Percentiles rank a stretch among this genome's conserved stretches.
Evolutionary conservation across 805 yeast genomes (phyloP).

Genomic region (Torulaspora maleeae): DNA sequence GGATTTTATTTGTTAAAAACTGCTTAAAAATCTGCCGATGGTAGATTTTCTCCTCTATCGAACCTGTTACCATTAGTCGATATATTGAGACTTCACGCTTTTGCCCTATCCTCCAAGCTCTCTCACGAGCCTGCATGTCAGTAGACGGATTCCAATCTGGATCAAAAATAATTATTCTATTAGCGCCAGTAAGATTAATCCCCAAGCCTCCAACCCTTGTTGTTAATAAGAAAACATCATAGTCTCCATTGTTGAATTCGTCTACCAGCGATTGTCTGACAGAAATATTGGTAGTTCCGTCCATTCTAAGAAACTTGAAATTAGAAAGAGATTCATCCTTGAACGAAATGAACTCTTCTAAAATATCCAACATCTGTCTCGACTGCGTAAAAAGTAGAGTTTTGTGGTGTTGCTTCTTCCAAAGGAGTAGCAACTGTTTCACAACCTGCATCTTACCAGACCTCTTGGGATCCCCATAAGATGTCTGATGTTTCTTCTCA

Average conservation of each 20-base stretch:
- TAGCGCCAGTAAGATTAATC: conserved; percentile 90
- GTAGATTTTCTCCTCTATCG: conserved; percentile 94
- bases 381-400: conserved; percentile 89
- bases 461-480: conserved; percentile 53
- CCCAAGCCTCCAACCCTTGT: conserved; percentile 97
- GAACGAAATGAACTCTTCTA: conserved; percentile 58
- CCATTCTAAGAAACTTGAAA: conserved; percentile 75
- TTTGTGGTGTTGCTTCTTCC: conserved; percentile 75
- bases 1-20: conserved; percentile 83
- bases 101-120: conserved; percentile 97
- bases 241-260: conserved; percentile 58
- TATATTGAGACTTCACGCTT: conserved; percentile 87
- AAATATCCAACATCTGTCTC: conserved; percentile 84
- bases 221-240: conserved; percentile 71
- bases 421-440: conserved; percentile 62
- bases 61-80: conserved; percentile 87
- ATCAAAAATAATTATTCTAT: conserved; percentile 86
- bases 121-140: conserved; percentile 91
- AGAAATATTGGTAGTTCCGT: conserved; percentile 82
- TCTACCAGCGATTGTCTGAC: conserved; percentile 78
- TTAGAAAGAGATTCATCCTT: conserved; percentile 35
- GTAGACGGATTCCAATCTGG: conserved; percentile 99
- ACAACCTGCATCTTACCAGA: conserved; percentile 93
- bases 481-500: conserved; percentile 27
- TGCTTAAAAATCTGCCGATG: conserved; percentile 97